Evolutionary conservation across 805 yeast genomes (phyloP).

Genomic region (Saccharomycopsis sp.): DNA sequence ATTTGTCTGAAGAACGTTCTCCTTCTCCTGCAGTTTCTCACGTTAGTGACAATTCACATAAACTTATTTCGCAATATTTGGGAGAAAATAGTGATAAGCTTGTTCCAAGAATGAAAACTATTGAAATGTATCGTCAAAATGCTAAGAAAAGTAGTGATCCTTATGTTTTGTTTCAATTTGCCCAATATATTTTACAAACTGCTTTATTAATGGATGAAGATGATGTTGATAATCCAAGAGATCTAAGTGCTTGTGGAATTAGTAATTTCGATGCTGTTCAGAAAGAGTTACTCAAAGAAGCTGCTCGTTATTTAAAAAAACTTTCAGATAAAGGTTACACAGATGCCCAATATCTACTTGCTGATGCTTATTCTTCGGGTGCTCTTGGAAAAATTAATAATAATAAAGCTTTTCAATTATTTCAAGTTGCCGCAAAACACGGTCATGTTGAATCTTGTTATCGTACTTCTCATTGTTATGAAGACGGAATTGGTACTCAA

Average conservation of each 20-base stretch:
- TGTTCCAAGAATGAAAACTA: conserved; percentile 69
- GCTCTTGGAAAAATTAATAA: conserved; percentile 73
- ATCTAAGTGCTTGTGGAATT: not conserved
- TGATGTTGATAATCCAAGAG: conserved; percentile 4
- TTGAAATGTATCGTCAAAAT: conserved; percentile 77
- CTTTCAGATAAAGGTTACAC: conserved; percentile 71
- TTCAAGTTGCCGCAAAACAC: conserved; percentile 86
- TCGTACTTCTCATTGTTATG: conserved; percentile 83
- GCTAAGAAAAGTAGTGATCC: conserved; percentile 84
- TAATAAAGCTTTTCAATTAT: conserved; percentile 63
- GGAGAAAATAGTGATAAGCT: conserved; percentile 39
- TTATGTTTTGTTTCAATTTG: conserved; percentile 77
- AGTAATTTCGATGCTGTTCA: conserved; percentile 2
- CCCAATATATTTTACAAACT: conserved; percentile 81
- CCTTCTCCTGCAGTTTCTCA: conserved; percentile 20
- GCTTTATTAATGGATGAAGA: conserved; percentile 49
- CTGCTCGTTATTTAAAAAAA: conserved; percentile 55
- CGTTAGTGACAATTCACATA: conserved; percentile 37
- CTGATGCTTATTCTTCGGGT: conserved; percentile 82
- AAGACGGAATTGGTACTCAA: conserved; percentile 88
- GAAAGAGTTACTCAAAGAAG: conserved; percentile 61
- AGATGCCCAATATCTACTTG: conserved; percentile 87
- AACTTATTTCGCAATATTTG: conserved; percentile 39
- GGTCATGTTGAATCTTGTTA: conserved; percentile 89
- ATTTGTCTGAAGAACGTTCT: conserved; percentile 26